Evolutionary conservation across 768 basidiomycete species (phyloP).

Genomic region (Termitomyces eurrhizus): DNA sequence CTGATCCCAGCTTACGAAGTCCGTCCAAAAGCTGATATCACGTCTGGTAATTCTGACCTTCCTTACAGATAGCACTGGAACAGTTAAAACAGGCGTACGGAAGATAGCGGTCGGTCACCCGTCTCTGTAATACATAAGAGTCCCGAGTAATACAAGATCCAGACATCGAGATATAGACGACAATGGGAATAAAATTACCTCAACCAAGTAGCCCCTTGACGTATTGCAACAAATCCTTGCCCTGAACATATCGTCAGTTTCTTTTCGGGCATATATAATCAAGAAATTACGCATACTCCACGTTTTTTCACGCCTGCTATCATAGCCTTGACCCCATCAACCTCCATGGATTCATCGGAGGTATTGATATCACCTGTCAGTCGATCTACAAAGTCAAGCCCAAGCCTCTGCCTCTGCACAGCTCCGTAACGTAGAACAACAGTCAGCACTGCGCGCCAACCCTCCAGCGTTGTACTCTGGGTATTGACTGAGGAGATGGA

Average conservation of each 20-base stretch:
- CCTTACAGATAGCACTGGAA: conserved; percentile 32
- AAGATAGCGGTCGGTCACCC: conserved; percentile 11
- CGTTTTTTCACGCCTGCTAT: conserved; percentile 69
- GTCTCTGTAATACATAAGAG: neutral
- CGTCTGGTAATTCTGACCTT: neutral
- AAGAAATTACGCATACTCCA: conserved; percentile 49
- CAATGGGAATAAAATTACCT: conserved; percentile 14
- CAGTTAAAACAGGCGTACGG: conserved; percentile 37
- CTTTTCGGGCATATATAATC: neutral
- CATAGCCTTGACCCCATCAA: conserved; percentile 66
- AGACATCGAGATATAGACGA: neutral
- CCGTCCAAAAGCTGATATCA: conserved; percentile 10
- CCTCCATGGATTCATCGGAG: conserved; percentile 29
- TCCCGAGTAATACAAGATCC: neutral
- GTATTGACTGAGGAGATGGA: conserved; percentile 27
- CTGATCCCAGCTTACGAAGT: conserved; percentile 70
- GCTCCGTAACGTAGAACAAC: conserved; percentile 65
- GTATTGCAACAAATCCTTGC: conserved; percentile 67
- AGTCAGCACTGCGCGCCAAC: conserved; percentile 77
- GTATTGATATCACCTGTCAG: conserved; percentile 8
- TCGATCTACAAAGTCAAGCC: conserved; percentile 19
- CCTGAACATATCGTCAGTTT: conserved; percentile 35
- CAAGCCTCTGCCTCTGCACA: conserved; percentile 48
- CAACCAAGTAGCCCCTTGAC: conserved; percentile 64
- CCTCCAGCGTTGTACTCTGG: conserved; percentile 45